Conservation (phyloP, 2,329 filamentous ascomycete species). For the Elsinoe arachidis region DNA sequence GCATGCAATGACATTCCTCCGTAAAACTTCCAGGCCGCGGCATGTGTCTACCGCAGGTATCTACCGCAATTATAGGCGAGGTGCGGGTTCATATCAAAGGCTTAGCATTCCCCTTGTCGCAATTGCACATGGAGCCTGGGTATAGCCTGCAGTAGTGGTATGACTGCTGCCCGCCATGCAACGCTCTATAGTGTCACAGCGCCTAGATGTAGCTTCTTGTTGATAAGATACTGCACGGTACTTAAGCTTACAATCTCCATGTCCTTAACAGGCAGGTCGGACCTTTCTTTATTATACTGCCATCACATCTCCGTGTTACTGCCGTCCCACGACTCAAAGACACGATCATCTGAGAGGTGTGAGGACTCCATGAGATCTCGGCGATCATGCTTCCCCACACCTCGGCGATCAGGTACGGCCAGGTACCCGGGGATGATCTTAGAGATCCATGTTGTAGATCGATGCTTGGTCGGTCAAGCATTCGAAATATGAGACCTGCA, state of each 20-base stretch:
- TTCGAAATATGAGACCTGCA: neutral
- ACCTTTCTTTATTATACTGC: neutral
- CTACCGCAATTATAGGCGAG: neutral
- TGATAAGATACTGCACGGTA: conserved; percentile 1
- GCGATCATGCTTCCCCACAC: neutral
- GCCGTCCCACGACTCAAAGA: neutral
- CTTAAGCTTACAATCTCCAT: neutral
- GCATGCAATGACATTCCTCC: no score
- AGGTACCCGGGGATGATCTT: neutral
- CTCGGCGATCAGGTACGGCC: conserved; percentile 1
- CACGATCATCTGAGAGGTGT: neutral
- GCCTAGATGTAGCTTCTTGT: neutral
- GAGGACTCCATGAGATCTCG: neutral
- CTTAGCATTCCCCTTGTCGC: neutral
- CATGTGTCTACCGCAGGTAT: neutral
- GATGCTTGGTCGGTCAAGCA: conserved; percentile 1
- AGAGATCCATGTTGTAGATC: conserved; percentile 2
- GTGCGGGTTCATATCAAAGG: neutral
- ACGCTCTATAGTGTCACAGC: neutral
- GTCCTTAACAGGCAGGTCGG: neutral
- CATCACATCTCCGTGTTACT: neutral
- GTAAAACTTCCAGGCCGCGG: no score
- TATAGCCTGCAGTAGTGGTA: no score
- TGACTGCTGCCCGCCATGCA: neutral
- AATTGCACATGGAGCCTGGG: no score